phyloP scores from a whole-genome alignment of 148 eudicot species.

The Camellia sinensis region DNA sequence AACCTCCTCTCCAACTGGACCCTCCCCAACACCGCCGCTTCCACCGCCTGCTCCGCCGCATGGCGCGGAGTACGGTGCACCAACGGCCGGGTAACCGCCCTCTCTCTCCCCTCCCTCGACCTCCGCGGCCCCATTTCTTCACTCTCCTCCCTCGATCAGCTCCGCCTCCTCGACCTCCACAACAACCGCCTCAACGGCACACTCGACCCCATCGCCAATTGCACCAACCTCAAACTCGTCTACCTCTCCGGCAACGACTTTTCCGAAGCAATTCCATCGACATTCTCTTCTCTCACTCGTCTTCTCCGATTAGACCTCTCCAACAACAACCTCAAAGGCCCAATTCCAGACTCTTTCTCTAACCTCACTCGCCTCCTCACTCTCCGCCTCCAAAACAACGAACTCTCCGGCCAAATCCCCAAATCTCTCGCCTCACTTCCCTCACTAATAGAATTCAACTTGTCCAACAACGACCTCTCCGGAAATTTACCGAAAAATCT shows the following conservation, averaged over 20 bases:
- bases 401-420: slow-evolving; percentile 62
- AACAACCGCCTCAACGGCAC: slow-evolving; percentile 82
- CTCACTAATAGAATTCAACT: slow-evolving; percentile 45
- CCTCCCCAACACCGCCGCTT: slow-evolving; percentile 27
- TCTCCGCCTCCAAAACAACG: slow-evolving; percentile 66
- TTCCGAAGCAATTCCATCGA: slow-evolving; percentile 57
- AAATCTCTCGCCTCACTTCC: slow-evolving; percentile 30
- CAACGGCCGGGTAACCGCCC: slow-evolving; percentile 44
- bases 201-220: slow-evolving; percentile 37
- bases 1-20: slow-evolving; percentile 82
- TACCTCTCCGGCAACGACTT: slow-evolving; percentile 79
- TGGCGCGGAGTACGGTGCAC: slow-evolving; percentile 73
- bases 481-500: slow-evolving; percentile 45
- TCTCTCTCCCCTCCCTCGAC: slow-evolving; percentile 60
- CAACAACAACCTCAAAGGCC: slow-evolving; percentile 70
- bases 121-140: slow-evolving; percentile 77
- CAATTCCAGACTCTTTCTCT: slow-evolving; percentile 39
- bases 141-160: slow-evolving; percentile 68
- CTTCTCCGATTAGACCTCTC: slow-evolving; percentile 69
- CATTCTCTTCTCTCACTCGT: slow-evolving; percentile 42
- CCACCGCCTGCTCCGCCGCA: slow-evolving; percentile 52
- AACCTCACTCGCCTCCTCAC: slow-evolving; percentile 55
- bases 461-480: slow-evolving; percentile 62
- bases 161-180: slow-evolving; percentile 77
- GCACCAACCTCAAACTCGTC: slow-evolving; percentile 56